Evolutionary conservation across 169 alveolate genomes (phyloP).

Genomic region (Plasmodium reichenowi): DNA sequence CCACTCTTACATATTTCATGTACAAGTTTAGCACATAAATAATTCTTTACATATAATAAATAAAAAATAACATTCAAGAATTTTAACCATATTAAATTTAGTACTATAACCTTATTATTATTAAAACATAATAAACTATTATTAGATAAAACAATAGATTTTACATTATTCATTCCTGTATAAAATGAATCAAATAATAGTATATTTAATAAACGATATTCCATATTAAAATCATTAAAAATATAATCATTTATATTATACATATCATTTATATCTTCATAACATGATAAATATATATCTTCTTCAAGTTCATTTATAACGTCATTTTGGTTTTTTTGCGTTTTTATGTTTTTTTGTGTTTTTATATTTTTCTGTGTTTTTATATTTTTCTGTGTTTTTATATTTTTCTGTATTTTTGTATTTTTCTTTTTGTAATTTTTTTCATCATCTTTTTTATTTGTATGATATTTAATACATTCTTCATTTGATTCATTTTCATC

Average conservation of each 20-base stretch:
- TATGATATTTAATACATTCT: no score
- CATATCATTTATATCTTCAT: slow-evolving; percentile 39
- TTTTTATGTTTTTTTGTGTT: neutral
- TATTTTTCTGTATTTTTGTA: neutral
- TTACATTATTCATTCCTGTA: slow-evolving; percentile 51
- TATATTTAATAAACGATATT: slow-evolving; percentile 7
- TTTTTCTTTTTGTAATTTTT: no score
- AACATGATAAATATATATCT: slow-evolving; percentile 40
- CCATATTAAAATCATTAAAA: neutral
- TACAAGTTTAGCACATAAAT: slow-evolving; percentile 23
- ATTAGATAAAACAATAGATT: slow-evolving; percentile 11
- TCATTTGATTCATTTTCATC: no score
- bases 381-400: neutral
- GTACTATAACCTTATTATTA: slow-evolving; percentile 17
- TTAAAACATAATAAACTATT: slow-evolving; percentile 46
- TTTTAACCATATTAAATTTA: slow-evolving; percentile 53
- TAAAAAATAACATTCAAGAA: slow-evolving; percentile 32
- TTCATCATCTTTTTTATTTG: no score
- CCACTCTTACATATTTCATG: slow-evolving; percentile 39
- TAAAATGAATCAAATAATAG: slow-evolving; percentile 29
- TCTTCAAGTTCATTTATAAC: neutral
- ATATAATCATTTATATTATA: no score
- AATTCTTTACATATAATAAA: slow-evolving; percentile 28
- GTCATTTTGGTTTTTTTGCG: neutral
- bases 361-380: neutral